A percentile compares a stretch with the other conserved stretches of the same genome.
Evolutionary conservation across 2,329 filamentous ascomycete genomes (phyloP).

Genomic region (Aspergillus quadrilineatus): DNA sequence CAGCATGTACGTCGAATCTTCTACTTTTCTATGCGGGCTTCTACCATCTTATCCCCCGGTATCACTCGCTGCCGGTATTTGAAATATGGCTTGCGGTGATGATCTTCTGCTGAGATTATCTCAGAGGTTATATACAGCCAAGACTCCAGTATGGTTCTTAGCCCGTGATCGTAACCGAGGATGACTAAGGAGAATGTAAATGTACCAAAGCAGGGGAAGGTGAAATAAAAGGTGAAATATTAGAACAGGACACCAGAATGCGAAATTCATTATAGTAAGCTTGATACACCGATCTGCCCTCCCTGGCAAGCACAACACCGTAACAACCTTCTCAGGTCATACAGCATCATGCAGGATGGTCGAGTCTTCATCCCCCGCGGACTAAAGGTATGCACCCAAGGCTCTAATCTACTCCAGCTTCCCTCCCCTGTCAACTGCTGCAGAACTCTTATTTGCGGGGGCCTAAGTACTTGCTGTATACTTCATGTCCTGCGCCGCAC

Average conservation of each 20-base stretch:
- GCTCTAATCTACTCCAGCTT: not conserved
- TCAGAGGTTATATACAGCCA: too few species aligned
- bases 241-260: not conserved
- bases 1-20: not conserved
- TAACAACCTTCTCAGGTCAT: slow-evolving; percentile 3
- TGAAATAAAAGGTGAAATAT: too few species aligned
- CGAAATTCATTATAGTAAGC: not conserved
- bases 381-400: not conserved
- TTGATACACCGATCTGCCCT: too few species aligned
- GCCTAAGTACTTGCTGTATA: not conserved
- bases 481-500: not conserved
- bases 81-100: not conserved
- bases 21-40: not conserved
- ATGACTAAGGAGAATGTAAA: too few species aligned
- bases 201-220: too few species aligned
- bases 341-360: slow-evolving; percentile 19
- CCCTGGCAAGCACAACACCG: not conserved
- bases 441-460: not conserved
- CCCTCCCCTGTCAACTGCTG: not conserved
- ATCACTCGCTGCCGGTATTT: too few species aligned
- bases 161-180: too few species aligned
- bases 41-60: too few species aligned
- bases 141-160: too few species aligned
- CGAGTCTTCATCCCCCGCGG: not conserved
- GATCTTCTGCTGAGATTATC: not conserved